A percentile compares a stretch with the other conserved stretches of the same genome.
These are phyloP conservation scores for Chaetomiaceae sp. DNA, from an alignment of 2,329 filamentous ascomycete species.

Conservation along the genomic window DNA sequence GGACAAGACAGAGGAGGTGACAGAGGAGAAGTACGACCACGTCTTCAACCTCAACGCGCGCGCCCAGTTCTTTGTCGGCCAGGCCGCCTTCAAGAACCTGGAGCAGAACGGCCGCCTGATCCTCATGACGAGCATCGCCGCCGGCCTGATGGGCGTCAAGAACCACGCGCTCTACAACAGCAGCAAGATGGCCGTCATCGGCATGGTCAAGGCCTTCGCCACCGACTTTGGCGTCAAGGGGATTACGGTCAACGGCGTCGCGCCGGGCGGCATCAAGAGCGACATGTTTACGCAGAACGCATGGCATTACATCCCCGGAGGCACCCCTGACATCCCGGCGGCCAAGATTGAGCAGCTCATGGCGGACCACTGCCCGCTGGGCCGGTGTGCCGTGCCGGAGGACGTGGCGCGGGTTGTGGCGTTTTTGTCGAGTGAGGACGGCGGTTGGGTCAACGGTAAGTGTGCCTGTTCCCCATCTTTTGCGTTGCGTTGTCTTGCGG, in stretches of 20 bases:
- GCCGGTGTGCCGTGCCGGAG: constrained; percentile 52
- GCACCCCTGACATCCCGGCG: constrained; percentile 45
- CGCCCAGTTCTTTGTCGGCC: constrained; percentile 73
- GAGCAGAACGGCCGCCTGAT: constrained; percentile 66
- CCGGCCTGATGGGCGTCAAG: constrained; percentile 60
- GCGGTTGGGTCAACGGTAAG: constrained; percentile 62
- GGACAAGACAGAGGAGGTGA: constrained; percentile 65
- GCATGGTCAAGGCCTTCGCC: constrained; percentile 66
- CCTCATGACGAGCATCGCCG: constrained; percentile 65
- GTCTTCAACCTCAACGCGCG: constrained; percentile 68
- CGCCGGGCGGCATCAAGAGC: constrained; percentile 67
- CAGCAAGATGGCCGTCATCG: constrained; percentile 67
- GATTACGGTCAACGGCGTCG: constrained; percentile 69
- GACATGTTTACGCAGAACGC: constrained; percentile 73
- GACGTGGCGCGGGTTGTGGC: constrained; percentile 56
- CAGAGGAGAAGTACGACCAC: constrained; percentile 65
- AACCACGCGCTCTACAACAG: constrained; percentile 69
- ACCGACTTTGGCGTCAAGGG: constrained; percentile 64
- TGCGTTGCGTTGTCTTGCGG: too few relatives aligned
- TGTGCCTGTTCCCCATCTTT: too few relatives aligned
- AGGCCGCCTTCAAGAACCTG: constrained; percentile 68
- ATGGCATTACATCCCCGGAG: constrained; percentile 60
- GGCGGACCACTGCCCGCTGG: constrained; percentile 53
- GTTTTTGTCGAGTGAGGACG: constrained; percentile 51
- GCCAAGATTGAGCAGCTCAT: constrained; percentile 52